Percentiles rank a stretch among this genome's conserved stretches.
phyloP scores from a whole-genome alignment of 2,329 filamentous ascomycete species.

The Aspergillus quadrilineatus region DNA sequence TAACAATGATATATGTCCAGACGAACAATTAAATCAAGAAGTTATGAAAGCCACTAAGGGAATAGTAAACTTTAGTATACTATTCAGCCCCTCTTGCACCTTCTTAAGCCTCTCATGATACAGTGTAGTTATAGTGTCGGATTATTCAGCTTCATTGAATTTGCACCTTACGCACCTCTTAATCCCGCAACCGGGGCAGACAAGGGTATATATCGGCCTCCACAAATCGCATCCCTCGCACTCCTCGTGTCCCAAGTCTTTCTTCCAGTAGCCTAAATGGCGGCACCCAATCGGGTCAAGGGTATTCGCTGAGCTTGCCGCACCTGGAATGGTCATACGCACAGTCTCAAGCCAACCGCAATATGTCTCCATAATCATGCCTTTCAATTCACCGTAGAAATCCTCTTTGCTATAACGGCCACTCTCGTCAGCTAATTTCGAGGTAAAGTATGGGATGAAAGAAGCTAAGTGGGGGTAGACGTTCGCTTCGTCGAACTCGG shows the following conservation, averaged over 20 bases:
- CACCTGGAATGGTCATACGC: conserved; percentile 20
- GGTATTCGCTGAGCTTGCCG: not conserved
- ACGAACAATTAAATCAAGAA: not conserved
- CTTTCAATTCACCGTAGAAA: conserved; percentile 26
- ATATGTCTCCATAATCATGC: conserved; percentile 30
- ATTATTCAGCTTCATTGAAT: conserved; percentile 15
- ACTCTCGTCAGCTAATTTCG: conserved; percentile 25
- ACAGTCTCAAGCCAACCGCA: conserved; percentile 26
- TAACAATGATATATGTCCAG: not conserved
- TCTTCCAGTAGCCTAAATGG: conserved; percentile 32
- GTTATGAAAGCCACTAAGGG: not conserved
- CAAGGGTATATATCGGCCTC: conserved; percentile 30
- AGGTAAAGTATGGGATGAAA: conserved; percentile 27
- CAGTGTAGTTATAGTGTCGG: not conserved
- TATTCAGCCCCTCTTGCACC: not conserved
- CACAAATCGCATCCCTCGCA: conserved; percentile 31
- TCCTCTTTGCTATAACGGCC: conserved; percentile 27
- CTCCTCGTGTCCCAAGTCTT: conserved; percentile 19
- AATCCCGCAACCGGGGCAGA: conserved; percentile 29
- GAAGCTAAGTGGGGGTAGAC: conserved; percentile 12
- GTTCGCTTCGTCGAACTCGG: not conserved
- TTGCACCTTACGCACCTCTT: conserved; percentile 34
- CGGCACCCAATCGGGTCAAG: conserved; percentile 16
- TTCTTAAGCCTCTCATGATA: not conserved
- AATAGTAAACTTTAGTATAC: not conserved